Conservation (phyloP, 768 basidiomycete species). For the Mycena leptocephala region DNA sequence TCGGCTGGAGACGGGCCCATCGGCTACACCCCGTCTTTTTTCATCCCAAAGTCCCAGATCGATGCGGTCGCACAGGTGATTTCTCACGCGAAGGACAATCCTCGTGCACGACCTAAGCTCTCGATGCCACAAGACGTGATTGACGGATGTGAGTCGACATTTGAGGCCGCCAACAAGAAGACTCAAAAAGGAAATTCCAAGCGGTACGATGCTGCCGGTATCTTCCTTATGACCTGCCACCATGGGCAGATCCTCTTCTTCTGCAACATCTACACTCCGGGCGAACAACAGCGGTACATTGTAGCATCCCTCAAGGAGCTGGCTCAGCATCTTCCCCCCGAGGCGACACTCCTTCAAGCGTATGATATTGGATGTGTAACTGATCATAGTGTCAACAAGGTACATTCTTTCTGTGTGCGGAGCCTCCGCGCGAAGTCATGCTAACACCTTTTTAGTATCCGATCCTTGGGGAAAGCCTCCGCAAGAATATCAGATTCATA, state of each 20-base stretch:
- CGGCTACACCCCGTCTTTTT: slow-evolving; percentile 49
- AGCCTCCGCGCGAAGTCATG: no score
- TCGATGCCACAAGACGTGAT: slow-evolving; percentile 52
- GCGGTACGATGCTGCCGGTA: slow-evolving; percentile 50
- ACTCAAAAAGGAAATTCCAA: slow-evolving; percentile 43
- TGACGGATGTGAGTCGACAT: slow-evolving; percentile 51
- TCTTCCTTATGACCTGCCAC: slow-evolving; percentile 57
- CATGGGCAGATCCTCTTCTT: slow-evolving; percentile 34
- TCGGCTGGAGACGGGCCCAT: slow-evolving; percentile 49
- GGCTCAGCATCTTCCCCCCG: slow-evolving; percentile 44
- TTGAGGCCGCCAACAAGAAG: slow-evolving; percentile 50
- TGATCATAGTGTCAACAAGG: slow-evolving; percentile 46
- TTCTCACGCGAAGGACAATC: slow-evolving; percentile 35
- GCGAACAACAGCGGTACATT: slow-evolving; percentile 57
- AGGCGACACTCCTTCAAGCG: slow-evolving; percentile 42
- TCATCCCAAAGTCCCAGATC: slow-evolving; percentile 52
- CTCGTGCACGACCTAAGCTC: neutral
- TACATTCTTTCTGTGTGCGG: slow-evolving; percentile 11
- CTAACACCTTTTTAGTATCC: slow-evolving; percentile 36
- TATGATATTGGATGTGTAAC: slow-evolving; percentile 56
- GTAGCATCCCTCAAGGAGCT: slow-evolving; percentile 51
- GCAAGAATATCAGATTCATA: slow-evolving; percentile 38
- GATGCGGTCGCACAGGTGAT: slow-evolving; percentile 51
- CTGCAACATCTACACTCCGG: slow-evolving; percentile 57
- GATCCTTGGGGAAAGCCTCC: slow-evolving; percentile 37